Conservation (phyloP, 202 grass and related monocot species). For the Schoenoplectus triqueter region DNA sequence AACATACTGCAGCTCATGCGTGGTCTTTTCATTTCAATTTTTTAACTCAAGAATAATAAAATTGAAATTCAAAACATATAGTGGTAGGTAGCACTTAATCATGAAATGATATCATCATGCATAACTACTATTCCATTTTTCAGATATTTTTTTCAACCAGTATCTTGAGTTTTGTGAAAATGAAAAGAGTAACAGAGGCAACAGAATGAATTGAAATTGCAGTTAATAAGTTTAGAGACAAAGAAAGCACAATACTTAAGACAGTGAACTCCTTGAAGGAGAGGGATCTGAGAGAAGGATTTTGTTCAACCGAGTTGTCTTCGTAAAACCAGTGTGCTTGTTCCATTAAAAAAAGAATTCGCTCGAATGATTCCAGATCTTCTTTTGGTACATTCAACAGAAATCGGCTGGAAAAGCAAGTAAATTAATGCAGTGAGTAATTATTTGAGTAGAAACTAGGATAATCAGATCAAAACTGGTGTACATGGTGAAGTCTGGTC, state of each 20-base stretch:
- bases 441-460: background rate
- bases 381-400: constrained; percentile 95
- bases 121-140: background rate
- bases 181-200: no score
- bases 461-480: background rate
- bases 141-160: background rate
- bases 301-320: constrained; percentile 94
- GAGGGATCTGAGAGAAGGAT: constrained; percentile 87
- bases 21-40: background rate
- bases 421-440: background rate
- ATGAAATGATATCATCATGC: background rate
- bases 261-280: constrained; percentile 96
- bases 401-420: constrained; percentile 70
- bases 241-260: constrained; percentile 52
- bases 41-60: background rate
- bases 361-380: constrained; percentile 94
- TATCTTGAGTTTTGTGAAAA: no score
- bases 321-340: constrained; percentile 99
- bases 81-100: background rate
- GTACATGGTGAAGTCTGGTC: background rate
- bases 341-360: constrained; percentile 96
- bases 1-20: background rate
- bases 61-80: background rate
- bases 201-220: no score
- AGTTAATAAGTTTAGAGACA: background rate